A percentile compares a stretch with the other conserved stretches of the same genome.
phyloP scores from a whole-genome alignment of 805 yeast species.

The Schwanniomyces pseudopolymorphus region DNA sequence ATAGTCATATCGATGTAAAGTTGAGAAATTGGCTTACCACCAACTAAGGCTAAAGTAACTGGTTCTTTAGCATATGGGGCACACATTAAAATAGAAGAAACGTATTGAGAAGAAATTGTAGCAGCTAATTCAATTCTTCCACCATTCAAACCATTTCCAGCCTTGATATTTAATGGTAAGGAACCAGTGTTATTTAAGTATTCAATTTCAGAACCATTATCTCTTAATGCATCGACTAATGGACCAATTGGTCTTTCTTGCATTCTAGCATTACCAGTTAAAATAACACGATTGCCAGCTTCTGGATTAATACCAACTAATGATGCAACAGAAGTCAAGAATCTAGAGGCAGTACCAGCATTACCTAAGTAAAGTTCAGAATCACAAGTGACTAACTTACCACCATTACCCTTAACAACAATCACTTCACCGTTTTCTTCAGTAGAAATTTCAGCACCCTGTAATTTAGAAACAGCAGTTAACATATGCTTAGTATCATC shows the following conservation, averaged over 20 bases:
- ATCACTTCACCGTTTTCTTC: constrained; percentile 91
- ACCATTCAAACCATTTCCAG: constrained; percentile 76
- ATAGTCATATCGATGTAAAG: constrained; percentile 97
- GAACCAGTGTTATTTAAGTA: constrained; percentile 79
- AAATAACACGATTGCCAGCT: constrained; percentile 46
- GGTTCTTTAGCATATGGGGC: constrained; percentile 94
- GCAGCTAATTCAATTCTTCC: constrained; percentile 94
- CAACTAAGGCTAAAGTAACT: constrained; percentile 83
- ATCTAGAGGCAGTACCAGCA: constrained; percentile 97
- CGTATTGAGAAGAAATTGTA: constrained; percentile 95
- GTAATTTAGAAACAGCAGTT: constrained; percentile 72
- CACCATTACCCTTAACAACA: constrained; percentile 83
- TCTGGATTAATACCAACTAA: constrained; percentile 52
- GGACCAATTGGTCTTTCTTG: constrained; percentile 97
- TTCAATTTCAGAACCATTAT: constrained; percentile 74
- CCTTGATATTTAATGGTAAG: constrained; percentile 71
- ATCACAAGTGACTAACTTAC: constrained; percentile 60
- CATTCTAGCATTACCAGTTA: constrained; percentile 97
- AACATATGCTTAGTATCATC: constrained; percentile 97
- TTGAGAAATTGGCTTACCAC: constrained; percentile 96
- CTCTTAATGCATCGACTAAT: constrained; percentile 81
- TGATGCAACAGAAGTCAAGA: constrained; percentile 90
- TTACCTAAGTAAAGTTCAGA: constrained; percentile 86
- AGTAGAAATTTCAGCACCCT: constrained; percentile 79
- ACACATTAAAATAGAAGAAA: constrained; percentile 92